phyloP scores from a whole-genome alignment of 2,329 filamentous ascomycete species.

The Didymella pomorum region DNA sequence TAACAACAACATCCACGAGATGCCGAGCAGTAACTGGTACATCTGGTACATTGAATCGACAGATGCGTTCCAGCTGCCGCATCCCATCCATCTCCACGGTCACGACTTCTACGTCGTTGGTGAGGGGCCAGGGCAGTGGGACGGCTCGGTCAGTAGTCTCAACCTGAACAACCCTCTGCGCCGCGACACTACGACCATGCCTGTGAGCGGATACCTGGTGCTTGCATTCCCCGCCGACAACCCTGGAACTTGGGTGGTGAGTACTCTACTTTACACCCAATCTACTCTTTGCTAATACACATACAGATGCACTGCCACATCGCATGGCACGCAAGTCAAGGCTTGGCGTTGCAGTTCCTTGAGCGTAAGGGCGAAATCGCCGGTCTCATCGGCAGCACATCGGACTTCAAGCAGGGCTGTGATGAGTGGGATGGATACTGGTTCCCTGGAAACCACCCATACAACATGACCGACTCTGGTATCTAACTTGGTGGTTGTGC shows the following conservation, averaged over 20 bases:
- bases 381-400: constrained; percentile 30
- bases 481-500: constrained; percentile 21
- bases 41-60: constrained; percentile 59
- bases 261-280: not conserved
- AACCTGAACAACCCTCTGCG: constrained; percentile 51
- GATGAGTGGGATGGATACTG: constrained; percentile 46
- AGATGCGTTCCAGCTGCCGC: constrained; percentile 46
- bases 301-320: constrained; percentile 45
- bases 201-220: constrained; percentile 55
- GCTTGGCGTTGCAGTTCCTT: constrained; percentile 62
- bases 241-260: constrained; percentile 54
- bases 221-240: constrained; percentile 63
- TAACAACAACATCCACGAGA: constrained; percentile 42
- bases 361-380: constrained; percentile 49
- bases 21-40: constrained; percentile 50
- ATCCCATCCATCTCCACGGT: constrained; percentile 53
- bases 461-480: constrained; percentile 46
- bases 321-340: constrained; percentile 48
- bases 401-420: constrained; percentile 39
- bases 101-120: constrained; percentile 56
- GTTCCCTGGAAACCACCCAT: constrained; percentile 40
- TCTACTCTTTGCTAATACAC: not conserved
- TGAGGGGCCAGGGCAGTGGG: constrained; percentile 47
- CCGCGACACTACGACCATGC: constrained; percentile 51
- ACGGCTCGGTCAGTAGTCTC: constrained; percentile 42